phyloP scores from a whole-genome alignment of 1,139 yeast species.

The Kurtzmaniella quercitrusa region DNA sequence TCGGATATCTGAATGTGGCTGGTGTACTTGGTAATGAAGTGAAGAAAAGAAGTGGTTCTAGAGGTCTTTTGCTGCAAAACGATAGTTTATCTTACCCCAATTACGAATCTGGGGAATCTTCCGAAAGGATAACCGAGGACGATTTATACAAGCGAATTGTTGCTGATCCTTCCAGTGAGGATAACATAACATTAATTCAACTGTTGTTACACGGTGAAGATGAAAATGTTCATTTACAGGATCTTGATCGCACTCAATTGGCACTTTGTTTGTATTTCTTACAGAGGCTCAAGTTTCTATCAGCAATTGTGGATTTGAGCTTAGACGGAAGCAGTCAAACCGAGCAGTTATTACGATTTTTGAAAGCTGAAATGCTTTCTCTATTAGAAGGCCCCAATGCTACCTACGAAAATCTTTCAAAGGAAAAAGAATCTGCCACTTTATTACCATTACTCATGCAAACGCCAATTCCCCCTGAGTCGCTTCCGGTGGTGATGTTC shows the following conservation, averaged over 20 bases:
- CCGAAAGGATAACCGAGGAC: slow-evolving; percentile 4
- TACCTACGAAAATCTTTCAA: slow-evolving; percentile 12
- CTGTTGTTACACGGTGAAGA: background rate
- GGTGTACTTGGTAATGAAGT: slow-evolving; percentile 2
- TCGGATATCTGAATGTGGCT: slow-evolving; percentile 6
- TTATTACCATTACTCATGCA: slow-evolving; percentile 20
- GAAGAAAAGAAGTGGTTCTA: slow-evolving; percentile 1
- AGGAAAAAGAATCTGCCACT: slow-evolving; percentile 27
- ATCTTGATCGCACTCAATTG: background rate
- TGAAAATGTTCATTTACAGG: background rate
- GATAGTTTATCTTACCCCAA: background rate
- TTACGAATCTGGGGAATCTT: background rate
- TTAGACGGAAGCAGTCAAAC: slow-evolving; percentile 1
- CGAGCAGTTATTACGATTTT: slow-evolving; percentile 15
- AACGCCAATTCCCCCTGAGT: slow-evolving; percentile 13
- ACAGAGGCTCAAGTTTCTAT: background rate
- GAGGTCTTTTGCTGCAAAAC: background rate
- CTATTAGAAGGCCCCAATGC: slow-evolving; percentile 21
- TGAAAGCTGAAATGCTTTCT: slow-evolving; percentile 27
- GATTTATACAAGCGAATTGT: slow-evolving; percentile 13
- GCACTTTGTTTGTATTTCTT: background rate
- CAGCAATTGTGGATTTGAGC: slow-evolving; percentile 2
- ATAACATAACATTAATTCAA: slow-evolving; percentile 5
- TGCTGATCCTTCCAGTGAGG: slow-evolving; percentile 8
- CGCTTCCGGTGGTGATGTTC: background rate